phyloP scores from a whole-genome alignment of 176 grass and related monocot species.

The Miscanthus lutarioriparius region DNA sequence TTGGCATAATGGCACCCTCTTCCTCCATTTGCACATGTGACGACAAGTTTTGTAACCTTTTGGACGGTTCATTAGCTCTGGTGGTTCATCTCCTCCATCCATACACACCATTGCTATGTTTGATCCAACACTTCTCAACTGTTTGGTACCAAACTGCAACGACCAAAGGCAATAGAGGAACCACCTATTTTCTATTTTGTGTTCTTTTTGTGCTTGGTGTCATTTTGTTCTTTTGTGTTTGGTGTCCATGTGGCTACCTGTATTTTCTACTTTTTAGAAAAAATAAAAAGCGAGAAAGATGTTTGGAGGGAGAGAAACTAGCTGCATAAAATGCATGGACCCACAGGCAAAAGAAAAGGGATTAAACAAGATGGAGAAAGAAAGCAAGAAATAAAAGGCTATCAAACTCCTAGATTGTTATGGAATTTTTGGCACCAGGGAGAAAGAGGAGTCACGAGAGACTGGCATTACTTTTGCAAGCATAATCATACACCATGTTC shows the following conservation, averaged over 20 bases:
- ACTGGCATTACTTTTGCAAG: background rate
- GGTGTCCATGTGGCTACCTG: constrained; percentile 21
- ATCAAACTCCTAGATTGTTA: constrained; percentile 10
- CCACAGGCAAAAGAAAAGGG: background rate
- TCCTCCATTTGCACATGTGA: background rate
- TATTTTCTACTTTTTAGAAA: background rate
- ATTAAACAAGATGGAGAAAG: background rate
- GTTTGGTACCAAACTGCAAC: constrained; percentile 40
- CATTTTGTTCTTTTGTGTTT: constrained; percentile 23
- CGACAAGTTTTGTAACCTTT: constrained; percentile 12
- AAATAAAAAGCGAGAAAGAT: background rate
- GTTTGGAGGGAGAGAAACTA: constrained; percentile 5
- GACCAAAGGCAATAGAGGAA: background rate
- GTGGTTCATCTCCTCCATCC: constrained; percentile 43
- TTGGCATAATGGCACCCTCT: background rate
- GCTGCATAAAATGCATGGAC: background rate
- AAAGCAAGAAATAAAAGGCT: constrained; percentile 20
- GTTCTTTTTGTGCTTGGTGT: background rate
- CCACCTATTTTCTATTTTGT: background rate
- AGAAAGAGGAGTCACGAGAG: background rate
- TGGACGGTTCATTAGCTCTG: constrained; percentile 5
- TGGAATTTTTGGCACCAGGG: background rate
- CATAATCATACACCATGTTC: no score
- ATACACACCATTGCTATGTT: background rate
- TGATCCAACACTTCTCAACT: constrained; percentile 33